phyloP scores from a whole-genome alignment of 768 basidiomycete genomes.

The Cystofilobasidium capitatum region DNA sequence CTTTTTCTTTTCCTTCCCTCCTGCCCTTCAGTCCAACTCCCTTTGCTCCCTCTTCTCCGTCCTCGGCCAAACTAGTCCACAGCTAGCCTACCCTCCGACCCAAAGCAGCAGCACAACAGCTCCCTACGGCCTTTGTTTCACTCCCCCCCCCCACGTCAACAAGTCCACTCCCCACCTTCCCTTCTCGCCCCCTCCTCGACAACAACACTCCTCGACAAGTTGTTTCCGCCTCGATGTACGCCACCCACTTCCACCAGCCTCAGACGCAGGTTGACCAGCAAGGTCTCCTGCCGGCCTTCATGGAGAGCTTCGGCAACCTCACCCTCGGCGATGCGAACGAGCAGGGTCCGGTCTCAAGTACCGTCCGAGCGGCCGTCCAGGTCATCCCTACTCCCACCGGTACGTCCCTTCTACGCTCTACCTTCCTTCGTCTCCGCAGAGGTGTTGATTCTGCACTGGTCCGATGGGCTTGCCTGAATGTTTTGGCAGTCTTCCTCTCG shows the following conservation, averaged over 20 bases:
- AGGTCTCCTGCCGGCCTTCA: neutral
- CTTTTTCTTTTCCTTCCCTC: too few relatives aligned
- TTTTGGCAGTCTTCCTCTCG: conserved; percentile 12
- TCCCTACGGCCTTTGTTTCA: too few relatives aligned
- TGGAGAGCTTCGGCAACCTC: neutral
- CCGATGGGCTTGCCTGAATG: neutral
- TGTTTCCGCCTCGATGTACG: neutral
- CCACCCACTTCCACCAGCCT: neutral
- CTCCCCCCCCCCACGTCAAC: neutral
- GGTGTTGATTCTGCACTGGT: neutral
- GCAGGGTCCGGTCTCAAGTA: too few relatives aligned
- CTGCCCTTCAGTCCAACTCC: too few relatives aligned
- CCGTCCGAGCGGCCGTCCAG: neutral
- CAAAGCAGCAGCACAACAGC: too few relatives aligned
- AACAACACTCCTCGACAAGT: too few relatives aligned
- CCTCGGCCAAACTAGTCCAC: too few relatives aligned
- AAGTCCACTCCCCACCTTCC: neutral
- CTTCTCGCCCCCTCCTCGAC: neutral
- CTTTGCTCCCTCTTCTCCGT: too few relatives aligned
- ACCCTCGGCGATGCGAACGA: neutral
- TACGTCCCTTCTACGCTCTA: neutral
- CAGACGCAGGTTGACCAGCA: neutral
- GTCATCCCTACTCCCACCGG: conserved; percentile 1
- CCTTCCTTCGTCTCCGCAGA: neutral
- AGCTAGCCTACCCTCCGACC: too few relatives aligned